phyloP scores from a whole-genome alignment of 805 yeast genomes.

The Saccharomycopsis fibuligera region DNA sequence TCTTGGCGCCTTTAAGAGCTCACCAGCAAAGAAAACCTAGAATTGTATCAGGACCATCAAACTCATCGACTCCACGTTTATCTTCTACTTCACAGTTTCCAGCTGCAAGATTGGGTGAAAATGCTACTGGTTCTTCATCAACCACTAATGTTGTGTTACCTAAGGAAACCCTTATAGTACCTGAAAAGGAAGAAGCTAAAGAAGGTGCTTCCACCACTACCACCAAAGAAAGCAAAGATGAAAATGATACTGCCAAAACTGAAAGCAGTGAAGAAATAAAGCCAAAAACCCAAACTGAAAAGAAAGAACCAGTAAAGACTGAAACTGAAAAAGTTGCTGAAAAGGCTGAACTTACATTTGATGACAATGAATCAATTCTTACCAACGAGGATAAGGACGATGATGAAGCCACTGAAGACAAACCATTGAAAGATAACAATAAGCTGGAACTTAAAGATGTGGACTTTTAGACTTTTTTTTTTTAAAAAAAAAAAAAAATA shows the following conservation, averaged over 20 bases:
- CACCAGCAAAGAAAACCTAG: constrained; percentile 11
- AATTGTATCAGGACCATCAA: background rate
- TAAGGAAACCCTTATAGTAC: constrained; percentile 20
- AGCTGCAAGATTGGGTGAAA: background rate
- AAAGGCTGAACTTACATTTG: constrained; percentile 16
- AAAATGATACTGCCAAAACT: no score
- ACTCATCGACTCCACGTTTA: background rate
- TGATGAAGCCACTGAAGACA: constrained; percentile 23
- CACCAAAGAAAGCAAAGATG: no score
- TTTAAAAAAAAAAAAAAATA: no score
- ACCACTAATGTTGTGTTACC: constrained; percentile 10
- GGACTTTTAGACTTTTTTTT: constrained; percentile 16
- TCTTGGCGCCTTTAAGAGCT: constrained; percentile 23
- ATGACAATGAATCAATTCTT: constrained; percentile 10
- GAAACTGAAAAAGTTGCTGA: constrained; percentile 17
- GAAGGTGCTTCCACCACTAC: no score
- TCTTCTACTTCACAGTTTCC: constrained; percentile 11
- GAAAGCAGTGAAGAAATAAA: background rate
- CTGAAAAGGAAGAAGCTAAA: constrained; percentile 4
- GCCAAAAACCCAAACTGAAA: background rate
- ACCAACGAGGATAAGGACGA: constrained; percentile 26
- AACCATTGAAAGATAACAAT: constrained; percentile 16
- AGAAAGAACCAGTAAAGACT: constrained; percentile 1
- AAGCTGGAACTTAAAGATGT: constrained; percentile 24
- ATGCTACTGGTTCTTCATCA: background rate